These are phyloP conservation scores for Wakefieldia striispora DNA, from an alignment of 768 basidiomycete genomes.

Conservation along the genomic window DNA sequence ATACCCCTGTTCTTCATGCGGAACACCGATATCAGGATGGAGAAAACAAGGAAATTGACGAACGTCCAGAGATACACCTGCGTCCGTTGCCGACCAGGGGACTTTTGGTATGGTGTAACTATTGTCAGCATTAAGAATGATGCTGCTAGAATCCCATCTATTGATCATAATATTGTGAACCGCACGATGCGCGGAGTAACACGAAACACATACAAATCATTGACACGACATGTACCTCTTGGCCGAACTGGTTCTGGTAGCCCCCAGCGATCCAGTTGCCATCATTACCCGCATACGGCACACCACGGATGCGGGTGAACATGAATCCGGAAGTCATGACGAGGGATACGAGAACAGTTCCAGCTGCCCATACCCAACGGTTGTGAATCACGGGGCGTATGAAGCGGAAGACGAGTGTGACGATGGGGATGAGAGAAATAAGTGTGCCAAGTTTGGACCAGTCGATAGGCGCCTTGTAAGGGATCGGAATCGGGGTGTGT, in stretches of 20 bases:
- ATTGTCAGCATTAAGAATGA: conserved; percentile 79
- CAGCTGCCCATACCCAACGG: conserved; percentile 78
- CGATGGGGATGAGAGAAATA: conserved; percentile 43
- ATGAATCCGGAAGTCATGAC: conserved; percentile 94
- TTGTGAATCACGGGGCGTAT: conserved; percentile 62
- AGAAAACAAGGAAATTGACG: conserved; percentile 82
- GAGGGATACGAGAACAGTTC: conserved; percentile 59
- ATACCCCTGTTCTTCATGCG: conserved; percentile 88
- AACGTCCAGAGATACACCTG: conserved; percentile 90
- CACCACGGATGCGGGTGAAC: conserved; percentile 90
- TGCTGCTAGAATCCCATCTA: conserved; percentile 81
- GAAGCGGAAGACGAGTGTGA: conserved; percentile 55
- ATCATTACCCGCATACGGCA: conserved; percentile 62
- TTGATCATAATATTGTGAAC: conserved; percentile 3
- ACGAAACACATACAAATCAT: conserved; percentile 68
- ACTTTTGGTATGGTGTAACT: conserved; percentile 74
- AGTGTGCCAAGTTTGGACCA: conserved; percentile 57
- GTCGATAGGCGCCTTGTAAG: conserved; percentile 77
- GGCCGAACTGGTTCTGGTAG: conserved; percentile 87
- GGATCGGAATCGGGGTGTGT: conserved; percentile 77
- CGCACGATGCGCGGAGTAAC: neutral
- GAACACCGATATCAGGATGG: conserved; percentile 83
- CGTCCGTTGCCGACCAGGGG: conserved; percentile 70
- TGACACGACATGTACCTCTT: conserved; percentile 87
- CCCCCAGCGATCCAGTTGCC: conserved; percentile 85